Evolutionary conservation across 169 alveolate species (phyloP), one percentile per base, ranked within the genome.

Genomic region (Ophryocystis elektroscirrha): DNA sequence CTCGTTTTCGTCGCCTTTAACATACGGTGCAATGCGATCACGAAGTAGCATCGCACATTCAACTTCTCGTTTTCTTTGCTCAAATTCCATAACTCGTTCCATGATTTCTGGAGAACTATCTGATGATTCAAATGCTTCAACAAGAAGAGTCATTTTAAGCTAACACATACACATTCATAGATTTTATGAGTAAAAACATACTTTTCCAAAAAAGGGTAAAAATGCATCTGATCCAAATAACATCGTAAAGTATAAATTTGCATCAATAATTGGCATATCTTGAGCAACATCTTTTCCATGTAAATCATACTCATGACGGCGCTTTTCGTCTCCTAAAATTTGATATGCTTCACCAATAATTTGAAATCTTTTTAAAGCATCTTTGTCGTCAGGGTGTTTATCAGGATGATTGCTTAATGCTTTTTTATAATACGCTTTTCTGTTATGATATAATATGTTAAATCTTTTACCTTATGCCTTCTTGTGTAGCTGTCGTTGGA

Each of bases 341-440:
- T 85, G 95, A 50, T 87, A 84, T 1, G 94, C 94, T 63, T 74
- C 81, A 6, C 84, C 84, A 28, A 74, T 51, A 44, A 66, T 66
- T 61, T 73, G 79, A 55, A 80, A 86, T 58, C 61, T 63, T 48
- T 74, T 79, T 35, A 79, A 71, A 22, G 92, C 91, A 16, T 63
- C 68, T 22, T 71, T 61, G 64, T 83, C 91, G 19, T 74, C 82
- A 7, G 87, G 87, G 55, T 82, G 74, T 56, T 85, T 82, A 60
- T 86, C 96, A 5, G 96, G 96, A 60, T 86, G 96, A 56, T 71
- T 76, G 63, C 77, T 67, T 51, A 74, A 64, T 5, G 93, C 91
- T 24, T 75, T 65, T 51, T 74, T 72, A 54, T 81, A 81, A 55
- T 81, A 81, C 37, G 68, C 76, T 18, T 83, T 46, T 43, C 81